phyloP scores from a whole-genome alignment of 768 basidiomycete genomes.

The Leucocoprinus leucothites region DNA sequence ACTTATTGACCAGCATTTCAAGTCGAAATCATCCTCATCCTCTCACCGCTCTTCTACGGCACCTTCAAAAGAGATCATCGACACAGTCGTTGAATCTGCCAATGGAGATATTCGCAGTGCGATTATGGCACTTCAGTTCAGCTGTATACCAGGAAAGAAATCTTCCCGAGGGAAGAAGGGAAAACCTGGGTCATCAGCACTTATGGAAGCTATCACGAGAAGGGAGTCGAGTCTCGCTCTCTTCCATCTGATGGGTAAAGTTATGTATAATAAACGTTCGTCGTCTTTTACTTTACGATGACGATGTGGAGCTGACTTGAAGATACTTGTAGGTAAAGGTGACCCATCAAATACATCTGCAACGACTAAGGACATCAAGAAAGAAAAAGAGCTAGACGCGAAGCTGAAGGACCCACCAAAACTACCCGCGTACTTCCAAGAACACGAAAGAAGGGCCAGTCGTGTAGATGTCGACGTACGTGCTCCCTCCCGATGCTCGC shows the following conservation, averaged over 20 bases:
- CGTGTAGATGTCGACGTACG: conserved; percentile 66
- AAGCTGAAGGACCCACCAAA: conserved; percentile 49
- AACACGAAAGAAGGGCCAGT: conserved; percentile 64
- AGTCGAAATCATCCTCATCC: conserved; percentile 20
- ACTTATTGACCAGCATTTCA: conserved; percentile 48
- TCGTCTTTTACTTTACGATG: conserved; percentile 6
- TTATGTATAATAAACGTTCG: conserved; percentile 93
- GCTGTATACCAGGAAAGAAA: conserved; percentile 48
- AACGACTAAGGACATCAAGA: conserved; percentile 59
- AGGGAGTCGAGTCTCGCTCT: conserved; percentile 84
- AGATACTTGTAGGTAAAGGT: conserved; percentile 58
- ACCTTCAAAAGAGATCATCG: conserved; percentile 65
- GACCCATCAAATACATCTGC: conserved; percentile 59
- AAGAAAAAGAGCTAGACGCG: conserved; percentile 55
- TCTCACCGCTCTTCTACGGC: conserved; percentile 20
- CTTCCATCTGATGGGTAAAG: conserved; percentile 92
- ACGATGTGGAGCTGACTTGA: conserved; percentile 5
- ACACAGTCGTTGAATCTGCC: conserved; percentile 72
- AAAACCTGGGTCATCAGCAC: conserved; percentile 26
- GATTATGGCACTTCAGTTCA: conserved; percentile 90
- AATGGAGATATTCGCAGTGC: conserved; percentile 94
- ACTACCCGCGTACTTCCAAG: conserved; percentile 55
- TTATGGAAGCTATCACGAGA: conserved; percentile 73
- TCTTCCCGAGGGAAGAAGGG: conserved; percentile 28
- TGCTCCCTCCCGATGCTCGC: background rate